Evolutionary conservation across 768 basidiomycete species (phyloP).

Genomic region (Vararia minispora): DNA sequence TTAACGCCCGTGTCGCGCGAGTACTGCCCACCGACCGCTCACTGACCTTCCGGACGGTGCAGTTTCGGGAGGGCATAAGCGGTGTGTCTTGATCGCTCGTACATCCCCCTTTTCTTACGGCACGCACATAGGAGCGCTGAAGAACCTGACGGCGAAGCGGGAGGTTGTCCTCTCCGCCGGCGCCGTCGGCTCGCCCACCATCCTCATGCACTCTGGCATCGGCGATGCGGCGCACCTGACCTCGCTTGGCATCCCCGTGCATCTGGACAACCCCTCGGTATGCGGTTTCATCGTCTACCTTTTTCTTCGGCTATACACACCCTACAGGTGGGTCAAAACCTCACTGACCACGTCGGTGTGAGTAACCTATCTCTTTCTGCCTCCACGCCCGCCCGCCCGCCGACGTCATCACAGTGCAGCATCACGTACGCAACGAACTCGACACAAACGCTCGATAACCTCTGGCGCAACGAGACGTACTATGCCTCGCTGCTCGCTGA

Average conservation of each 20-base stretch:
- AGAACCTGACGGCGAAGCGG: slow-evolving; percentile 10
- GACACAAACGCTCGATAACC: slow-evolving; percentile 8
- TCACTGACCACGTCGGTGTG: slow-evolving; percentile 21
- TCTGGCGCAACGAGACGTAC: slow-evolving; percentile 2
- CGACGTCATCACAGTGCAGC: background rate
- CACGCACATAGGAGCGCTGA: too few relatives aligned
- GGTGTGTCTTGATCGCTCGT: too few relatives aligned
- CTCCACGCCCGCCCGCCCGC: too few relatives aligned
- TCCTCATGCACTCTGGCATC: slow-evolving; percentile 1
- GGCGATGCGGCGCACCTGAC: slow-evolving; percentile 17
- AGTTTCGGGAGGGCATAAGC: too few relatives aligned
- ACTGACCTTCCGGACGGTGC: background rate
- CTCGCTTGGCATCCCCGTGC: slow-evolving; percentile 20
- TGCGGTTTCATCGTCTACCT: too few relatives aligned
- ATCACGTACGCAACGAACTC: too few relatives aligned
- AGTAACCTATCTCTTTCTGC: too few relatives aligned
- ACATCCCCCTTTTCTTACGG: too few relatives aligned
- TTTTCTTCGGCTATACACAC: too few relatives aligned
- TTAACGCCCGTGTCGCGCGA: background rate
- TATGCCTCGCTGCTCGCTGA: background rate
- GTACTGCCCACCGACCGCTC: background rate
- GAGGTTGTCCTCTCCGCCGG: slow-evolving; percentile 10
- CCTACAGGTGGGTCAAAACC: slow-evolving; percentile 21
- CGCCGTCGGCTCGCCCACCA: slow-evolving; percentile 9
- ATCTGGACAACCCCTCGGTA: too few relatives aligned